Base-by-base conservation (phyloP, 2,329 filamentous ascomycete genomes). In the Colletotrichum sp. region DNA sequence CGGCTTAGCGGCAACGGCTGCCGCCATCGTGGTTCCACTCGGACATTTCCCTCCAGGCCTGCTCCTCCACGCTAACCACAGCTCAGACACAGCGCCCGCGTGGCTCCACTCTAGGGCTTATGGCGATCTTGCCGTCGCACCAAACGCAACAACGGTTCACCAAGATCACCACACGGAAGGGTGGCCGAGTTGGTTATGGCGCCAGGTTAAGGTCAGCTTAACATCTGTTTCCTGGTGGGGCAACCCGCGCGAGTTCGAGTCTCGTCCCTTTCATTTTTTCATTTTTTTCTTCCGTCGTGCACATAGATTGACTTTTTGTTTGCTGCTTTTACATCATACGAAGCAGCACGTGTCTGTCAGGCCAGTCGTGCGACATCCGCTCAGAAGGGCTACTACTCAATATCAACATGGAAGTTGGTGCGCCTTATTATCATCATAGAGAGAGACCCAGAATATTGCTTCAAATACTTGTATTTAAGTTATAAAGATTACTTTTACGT, bases 111-210 rank as follows among this genome's bases (percentile, higher is more conserved):
- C 26, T 21, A 72, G 38, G 69, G 64, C 7, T 68, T 68, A 67
- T 72, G 0, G 7, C 5, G 6, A 64, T 16, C 43, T 58, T 72
- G 32, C 1, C 18, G 8, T 34, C 26, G 32, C 5, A 3, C 1
- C 18, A 1, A 5, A 1, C 6, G 3, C 26, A 43, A 10, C 28
- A 15, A 5, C 36, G 0, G 12, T 61, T 61, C 67, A 18, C 21
- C n/a, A 48, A 13, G 55, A 68, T 75, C 56, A 24, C 6, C n/a
- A 9, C 3, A 32, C 43, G 73, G 73, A 72, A 75, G 73, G 73
- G 73, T 75, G 73, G 73, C 73, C 73, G 73, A 75, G 73, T 75
- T 75, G 73, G 73, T 75, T 75, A 75, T 75, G 73, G 73, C 73
- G 73, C 73, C 73, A 75, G 73, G 73, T 75, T 75, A 75, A 75